These are phyloP conservation scores for Rhizopogon roseolus DNA, from an alignment of 768 basidiomycete genomes.

Conservation along the genomic window DNA sequence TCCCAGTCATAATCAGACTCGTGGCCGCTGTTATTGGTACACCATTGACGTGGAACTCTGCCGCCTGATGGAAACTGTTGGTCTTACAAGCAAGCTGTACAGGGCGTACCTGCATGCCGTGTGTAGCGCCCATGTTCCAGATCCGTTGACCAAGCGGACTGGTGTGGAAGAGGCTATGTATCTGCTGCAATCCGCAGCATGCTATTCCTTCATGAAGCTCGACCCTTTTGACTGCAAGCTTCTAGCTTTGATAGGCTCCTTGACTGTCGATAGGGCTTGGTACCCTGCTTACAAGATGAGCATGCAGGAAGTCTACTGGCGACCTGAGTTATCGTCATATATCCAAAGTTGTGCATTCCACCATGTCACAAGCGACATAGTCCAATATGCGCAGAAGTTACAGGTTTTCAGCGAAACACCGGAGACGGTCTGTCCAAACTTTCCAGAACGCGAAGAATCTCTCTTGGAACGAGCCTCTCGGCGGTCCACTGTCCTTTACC, in stretches of 20 bases:
- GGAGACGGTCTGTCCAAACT: slow-evolving; percentile 2
- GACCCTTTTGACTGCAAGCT: slow-evolving; percentile 19
- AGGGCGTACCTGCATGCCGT: slow-evolving; percentile 37
- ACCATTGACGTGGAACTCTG: slow-evolving; percentile 20
- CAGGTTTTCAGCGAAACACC: slow-evolving; percentile 2
- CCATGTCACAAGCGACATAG: slow-evolving; percentile 5
- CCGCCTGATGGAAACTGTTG: slow-evolving; percentile 16
- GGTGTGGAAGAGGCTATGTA: slow-evolving; percentile 38
- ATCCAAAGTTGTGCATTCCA: slow-evolving; percentile 26
- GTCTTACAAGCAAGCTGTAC: slow-evolving; percentile 21
- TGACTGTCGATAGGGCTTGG: slow-evolving; percentile 29
- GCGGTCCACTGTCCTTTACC: slow-evolving; percentile 10
- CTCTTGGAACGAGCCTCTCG: slow-evolving; percentile 12
- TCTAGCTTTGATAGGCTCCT: slow-evolving; percentile 23
- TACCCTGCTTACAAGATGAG: slow-evolving; percentile 19
- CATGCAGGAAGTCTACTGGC: slow-evolving; percentile 35
- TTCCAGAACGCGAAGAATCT: slow-evolving; percentile 7
- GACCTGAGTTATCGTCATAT: slow-evolving; percentile 9
- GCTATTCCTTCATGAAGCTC: slow-evolving; percentile 33
- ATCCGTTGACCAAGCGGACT: slow-evolving; percentile 36
- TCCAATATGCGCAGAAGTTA: slow-evolving; percentile 2
- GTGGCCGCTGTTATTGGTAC: slow-evolving; percentile 17
- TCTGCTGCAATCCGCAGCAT: slow-evolving; percentile 29
- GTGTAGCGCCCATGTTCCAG: slow-evolving; percentile 28
- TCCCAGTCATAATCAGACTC: neutral